phyloP scores from a whole-genome alignment of 1,139 yeast species.

The Yamadazyma atlantica region DNA sequence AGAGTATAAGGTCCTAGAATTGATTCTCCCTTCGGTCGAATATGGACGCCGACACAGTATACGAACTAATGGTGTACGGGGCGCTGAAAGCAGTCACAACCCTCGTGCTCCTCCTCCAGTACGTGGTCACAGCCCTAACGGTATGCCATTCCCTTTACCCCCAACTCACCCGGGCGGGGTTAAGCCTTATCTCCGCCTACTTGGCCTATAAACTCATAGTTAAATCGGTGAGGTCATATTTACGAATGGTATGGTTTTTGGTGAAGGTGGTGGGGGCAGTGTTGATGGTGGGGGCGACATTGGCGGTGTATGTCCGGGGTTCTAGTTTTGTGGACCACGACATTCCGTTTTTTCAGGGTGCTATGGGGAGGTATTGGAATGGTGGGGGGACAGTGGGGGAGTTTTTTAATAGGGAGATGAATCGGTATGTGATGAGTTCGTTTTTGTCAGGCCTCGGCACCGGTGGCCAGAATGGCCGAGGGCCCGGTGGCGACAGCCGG shows the following conservation, averaged over 20 bases:
- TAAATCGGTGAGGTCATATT: constrained; percentile 20
- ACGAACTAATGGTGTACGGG: constrained; percentile 1
- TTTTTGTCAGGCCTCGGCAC: too few relatives aligned
- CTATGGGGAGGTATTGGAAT: constrained; percentile 2
- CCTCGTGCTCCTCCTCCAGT: too few relatives aligned
- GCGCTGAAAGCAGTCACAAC: constrained; percentile 7
- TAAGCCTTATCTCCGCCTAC: constrained; percentile 10
- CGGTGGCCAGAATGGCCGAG: too few relatives aligned
- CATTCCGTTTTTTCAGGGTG: constrained; percentile 11
- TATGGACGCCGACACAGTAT: constrained; percentile 1
- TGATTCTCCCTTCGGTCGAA: too few relatives aligned
- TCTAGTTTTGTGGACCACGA: constrained; percentile 20
- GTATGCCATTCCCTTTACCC: constrained; percentile 12
- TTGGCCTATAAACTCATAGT: constrained; percentile 9
- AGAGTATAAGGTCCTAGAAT: too few relatives aligned
- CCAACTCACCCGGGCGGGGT: constrained; percentile 5
- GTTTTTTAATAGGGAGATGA: neutral
- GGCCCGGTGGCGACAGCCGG: too few relatives aligned
- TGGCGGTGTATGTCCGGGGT: constrained; percentile 21
- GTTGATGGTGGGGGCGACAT: constrained; percentile 11
- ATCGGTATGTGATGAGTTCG: constrained; percentile 5
- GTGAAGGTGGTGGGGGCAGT: constrained; percentile 20
- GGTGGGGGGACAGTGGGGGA: neutral
- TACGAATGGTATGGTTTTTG: constrained; percentile 20
- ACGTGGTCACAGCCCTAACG: constrained; percentile 8